Evolutionary conservation across 1,139 yeast species (phyloP), one percentile per base, ranked within the genome.

Genomic region (Blastobotrys petasosporus): DNA sequence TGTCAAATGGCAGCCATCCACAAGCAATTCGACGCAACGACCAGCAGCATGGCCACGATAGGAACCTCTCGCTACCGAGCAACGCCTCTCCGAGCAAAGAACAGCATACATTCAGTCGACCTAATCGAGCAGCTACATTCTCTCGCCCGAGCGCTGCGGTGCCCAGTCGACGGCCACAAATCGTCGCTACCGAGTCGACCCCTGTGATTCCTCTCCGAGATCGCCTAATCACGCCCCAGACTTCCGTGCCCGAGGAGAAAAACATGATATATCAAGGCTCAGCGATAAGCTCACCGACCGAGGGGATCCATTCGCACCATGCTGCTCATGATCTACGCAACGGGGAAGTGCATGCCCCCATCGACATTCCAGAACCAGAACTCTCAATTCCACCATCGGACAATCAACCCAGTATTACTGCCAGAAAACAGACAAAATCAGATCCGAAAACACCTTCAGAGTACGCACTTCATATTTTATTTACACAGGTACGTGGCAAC

Each of bases 401-500:
- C 12, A 16, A 12, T 29, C 17, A 33, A 9, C 28, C 38, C 12
- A 23, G 20, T 15, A 23, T 28, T 9, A 11, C 29, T 23, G 23
- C 38, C 5, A 12, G 32, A 20, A 30, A 16, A 11, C 25, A 28
- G 3, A 17, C 40, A 29, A 32, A 37, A 16, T 39, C 51, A 7
- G 70, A 66, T 28, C 60, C 64, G 2, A 85, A 86, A 59, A 80
- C 87, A 29, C 94, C 96, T 0, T 85, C 96, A 0, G 97, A 90
- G 58, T 92, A 92, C 62, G 94, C 98, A 0, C 70, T 92, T 49
- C 97, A 94, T 64, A 88, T 94, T 30, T 74, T 94, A 35, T 94
- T 94, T 63, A 87, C 98, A 2, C 95, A 88, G 60, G 67, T 63
- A 53, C 17, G 64, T 48, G 29, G 12, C 23, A n/a, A 13, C 3